phyloP scores from a whole-genome alignment of 2,329 filamentous ascomycete species.

The Karstenula rhodostoma region DNA sequence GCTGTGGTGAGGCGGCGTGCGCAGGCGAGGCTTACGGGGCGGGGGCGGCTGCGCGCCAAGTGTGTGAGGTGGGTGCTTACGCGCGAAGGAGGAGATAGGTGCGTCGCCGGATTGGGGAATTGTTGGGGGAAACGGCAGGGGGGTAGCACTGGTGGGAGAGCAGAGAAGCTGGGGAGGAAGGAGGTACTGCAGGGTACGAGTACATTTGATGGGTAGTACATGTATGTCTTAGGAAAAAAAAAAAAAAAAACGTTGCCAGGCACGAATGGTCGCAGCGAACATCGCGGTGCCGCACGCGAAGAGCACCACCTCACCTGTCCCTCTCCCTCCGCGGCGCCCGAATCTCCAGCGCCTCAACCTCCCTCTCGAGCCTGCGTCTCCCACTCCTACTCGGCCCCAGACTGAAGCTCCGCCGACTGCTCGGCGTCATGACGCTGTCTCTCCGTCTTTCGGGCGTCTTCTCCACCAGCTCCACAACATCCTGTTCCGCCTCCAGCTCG shows the following conservation, averaged over 20 bases:
- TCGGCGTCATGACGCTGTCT: constrained; percentile 36
- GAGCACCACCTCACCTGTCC: constrained; percentile 12
- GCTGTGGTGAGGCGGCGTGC: not conserved
- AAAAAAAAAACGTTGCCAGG: not conserved
- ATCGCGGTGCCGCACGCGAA: no score
- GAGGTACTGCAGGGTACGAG: no score
- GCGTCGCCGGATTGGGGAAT: not conserved
- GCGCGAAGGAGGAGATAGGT: not conserved
- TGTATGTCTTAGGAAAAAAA: no score
- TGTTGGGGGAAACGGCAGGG: not conserved
- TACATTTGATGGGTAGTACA: no score
- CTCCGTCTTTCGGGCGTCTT: constrained; percentile 27
- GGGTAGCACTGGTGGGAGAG: no score
- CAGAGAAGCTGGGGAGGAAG: not conserved
- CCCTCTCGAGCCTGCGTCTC: constrained; percentile 31
- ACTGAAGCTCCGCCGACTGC: constrained; percentile 39
- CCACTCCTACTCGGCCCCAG: constrained; percentile 31
- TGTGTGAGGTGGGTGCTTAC: not conserved
- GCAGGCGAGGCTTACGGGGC: not conserved
- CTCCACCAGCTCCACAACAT: constrained; percentile 43
- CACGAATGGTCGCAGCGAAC: not conserved
- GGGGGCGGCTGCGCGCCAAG: not conserved
- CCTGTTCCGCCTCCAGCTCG: constrained; percentile 43
- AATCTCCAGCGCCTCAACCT: constrained; percentile 36
- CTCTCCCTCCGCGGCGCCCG: constrained; percentile 27